Evolutionary conservation across 345 rosid genomes (phyloP).

Genomic region (Sisymbrium irio): DNA sequence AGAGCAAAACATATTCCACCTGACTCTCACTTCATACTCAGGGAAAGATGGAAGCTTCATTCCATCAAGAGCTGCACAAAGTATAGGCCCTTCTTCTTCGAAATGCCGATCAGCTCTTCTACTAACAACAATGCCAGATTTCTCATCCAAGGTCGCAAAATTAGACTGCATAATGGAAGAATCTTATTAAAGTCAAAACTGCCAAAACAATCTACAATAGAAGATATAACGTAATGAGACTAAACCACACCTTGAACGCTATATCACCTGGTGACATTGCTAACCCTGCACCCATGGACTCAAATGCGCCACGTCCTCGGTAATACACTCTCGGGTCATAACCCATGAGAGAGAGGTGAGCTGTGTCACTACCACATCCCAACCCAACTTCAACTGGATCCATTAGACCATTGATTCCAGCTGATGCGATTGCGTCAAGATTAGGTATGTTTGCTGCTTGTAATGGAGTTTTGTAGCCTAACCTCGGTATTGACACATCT

Average conservation of each 20-base stretch:
- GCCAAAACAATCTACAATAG: not conserved
- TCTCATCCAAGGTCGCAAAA: constrained; percentile 92
- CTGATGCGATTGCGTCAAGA: constrained; percentile 81
- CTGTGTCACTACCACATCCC: constrained; percentile 97
- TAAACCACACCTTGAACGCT: constrained; percentile 49
- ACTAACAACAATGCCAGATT: constrained; percentile 74
- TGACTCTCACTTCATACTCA: constrained; percentile 89
- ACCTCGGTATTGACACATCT: constrained; percentile 75
- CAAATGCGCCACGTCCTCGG: constrained; percentile 90
- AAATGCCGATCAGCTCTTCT: constrained; percentile 97
- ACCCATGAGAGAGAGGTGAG: constrained; percentile 90
- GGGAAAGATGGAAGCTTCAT: constrained; percentile 90
- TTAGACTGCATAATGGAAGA: constrained; percentile 56
- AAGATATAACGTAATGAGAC: not conserved
- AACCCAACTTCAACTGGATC: constrained; percentile 99
- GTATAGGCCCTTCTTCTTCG: constrained; percentile 96
- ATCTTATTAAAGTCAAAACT: not conserved
- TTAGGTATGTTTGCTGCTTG: constrained; percentile 71
- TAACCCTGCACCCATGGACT: constrained; percentile 97
- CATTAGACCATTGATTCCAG: constrained; percentile 93
- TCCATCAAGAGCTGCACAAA: constrained; percentile 84
- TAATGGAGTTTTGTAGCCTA: constrained; percentile 77
- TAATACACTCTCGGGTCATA: constrained; percentile 91
- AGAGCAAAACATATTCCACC: constrained; percentile 40
- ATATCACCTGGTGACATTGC: constrained; percentile 97